Conservation (phyloP, 208 protist genomes). For the Acanthamoeba sp. region DNA sequence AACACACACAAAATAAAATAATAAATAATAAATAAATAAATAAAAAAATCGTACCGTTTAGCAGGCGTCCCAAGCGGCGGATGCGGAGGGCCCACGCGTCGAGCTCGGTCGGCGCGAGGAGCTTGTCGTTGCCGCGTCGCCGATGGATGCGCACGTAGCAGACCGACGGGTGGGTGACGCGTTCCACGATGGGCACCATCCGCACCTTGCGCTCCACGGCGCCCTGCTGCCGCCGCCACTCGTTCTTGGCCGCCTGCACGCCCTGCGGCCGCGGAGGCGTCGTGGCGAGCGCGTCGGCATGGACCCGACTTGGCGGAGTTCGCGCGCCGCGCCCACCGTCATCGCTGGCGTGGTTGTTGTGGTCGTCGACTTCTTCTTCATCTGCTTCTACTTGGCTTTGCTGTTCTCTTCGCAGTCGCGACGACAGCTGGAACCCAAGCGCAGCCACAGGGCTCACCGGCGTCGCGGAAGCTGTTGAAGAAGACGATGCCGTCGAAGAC, state of each 20-base stretch:
- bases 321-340: no score
- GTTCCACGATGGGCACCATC: constrained; percentile 64
- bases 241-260: not conserved
- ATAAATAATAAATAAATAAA: no score
- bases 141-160: constrained; percentile 68
- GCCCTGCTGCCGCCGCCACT: not conserved
- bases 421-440: not conserved
- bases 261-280: not conserved
- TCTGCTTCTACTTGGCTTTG: not conserved
- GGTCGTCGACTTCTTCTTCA: not conserved
- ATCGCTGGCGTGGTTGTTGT: not conserved
- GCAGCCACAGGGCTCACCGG: not conserved
- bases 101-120: constrained; percentile 21
- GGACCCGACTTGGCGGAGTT: no score
- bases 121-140: constrained; percentile 31
- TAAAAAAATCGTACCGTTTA: not conserved
- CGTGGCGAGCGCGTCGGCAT: no score
- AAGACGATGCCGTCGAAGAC: not conserved
- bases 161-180: not conserved
- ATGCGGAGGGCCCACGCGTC: not conserved
- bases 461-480: not conserved
- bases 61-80: not conserved
- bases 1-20: no score
- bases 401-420: not conserved
- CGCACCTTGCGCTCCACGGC: constrained; percentile 9